These are phyloP conservation scores for Penicillium ochrochloron DNA, from an alignment of 495 filamentous ascomycete genomes.

Conservation along the genomic window DNA sequence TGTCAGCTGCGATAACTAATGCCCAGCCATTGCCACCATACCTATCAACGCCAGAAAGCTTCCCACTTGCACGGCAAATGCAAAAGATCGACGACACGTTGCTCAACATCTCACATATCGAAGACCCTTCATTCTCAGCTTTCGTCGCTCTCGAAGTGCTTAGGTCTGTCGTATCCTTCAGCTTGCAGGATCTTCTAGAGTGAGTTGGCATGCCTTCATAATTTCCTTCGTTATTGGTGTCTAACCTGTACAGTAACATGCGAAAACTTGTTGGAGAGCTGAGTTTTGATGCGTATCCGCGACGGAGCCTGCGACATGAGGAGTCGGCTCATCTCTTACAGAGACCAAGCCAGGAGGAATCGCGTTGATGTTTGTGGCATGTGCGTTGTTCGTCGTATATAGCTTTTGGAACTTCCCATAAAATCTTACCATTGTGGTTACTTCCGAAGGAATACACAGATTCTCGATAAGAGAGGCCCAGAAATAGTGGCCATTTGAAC, in stretches of 20 bases:
- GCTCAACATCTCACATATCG: slow-evolving; percentile 65
- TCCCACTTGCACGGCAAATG: slow-evolving; percentile 57
- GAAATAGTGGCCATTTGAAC: too few species aligned
- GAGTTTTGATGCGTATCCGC: slow-evolving; percentile 65
- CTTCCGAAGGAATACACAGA: not conserved
- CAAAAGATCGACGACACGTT: slow-evolving; percentile 57
- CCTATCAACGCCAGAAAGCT: slow-evolving; percentile 58
- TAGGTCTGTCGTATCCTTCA: slow-evolving; percentile 65
- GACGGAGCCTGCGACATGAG: slow-evolving; percentile 18
- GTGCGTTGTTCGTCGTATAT: not conserved
- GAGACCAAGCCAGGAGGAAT: not conserved
- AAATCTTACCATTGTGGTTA: not conserved
- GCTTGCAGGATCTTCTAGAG: slow-evolving; percentile 61
- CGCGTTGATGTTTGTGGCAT: not conserved
- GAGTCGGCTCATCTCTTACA: slow-evolving; percentile 27
- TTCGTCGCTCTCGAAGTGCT: slow-evolving; percentile 76
- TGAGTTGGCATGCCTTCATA: slow-evolving; percentile 21
- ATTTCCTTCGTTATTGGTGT: not conserved
- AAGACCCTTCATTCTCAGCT: slow-evolving; percentile 72
- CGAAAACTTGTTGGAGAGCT: slow-evolving; percentile 73
- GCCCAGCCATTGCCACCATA: slow-evolving; percentile 64
- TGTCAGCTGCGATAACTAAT: slow-evolving; percentile 66
- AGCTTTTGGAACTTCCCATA: not conserved
- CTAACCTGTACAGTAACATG: slow-evolving; percentile 47
- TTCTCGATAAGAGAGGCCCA: too few species aligned